Evolutionary conservation across 495 filamentous ascomycete genomes (phyloP).

Genomic region (Penicillium pulvis): DNA sequence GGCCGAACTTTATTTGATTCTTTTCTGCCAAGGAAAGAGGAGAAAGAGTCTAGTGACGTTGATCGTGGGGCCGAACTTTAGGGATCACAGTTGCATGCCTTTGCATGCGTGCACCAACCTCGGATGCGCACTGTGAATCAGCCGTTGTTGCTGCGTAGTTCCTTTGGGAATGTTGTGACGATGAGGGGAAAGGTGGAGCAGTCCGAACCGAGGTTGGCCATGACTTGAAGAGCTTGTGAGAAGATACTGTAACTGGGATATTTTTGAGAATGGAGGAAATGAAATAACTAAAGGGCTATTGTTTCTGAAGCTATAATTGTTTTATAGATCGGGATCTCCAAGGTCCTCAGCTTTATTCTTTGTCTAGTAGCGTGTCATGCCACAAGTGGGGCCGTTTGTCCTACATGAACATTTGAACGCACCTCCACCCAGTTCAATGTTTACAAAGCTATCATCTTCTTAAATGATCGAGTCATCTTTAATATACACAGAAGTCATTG

Average conservation of each 20-base stretch:
- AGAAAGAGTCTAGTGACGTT: constrained; percentile 4
- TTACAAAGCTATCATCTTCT: no score
- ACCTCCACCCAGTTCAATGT: neutral
- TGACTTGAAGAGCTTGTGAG: neutral
- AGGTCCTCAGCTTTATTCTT: constrained; percentile 15
- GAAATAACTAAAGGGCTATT: neutral
- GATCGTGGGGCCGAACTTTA: neutral
- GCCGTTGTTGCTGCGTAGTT: neutral
- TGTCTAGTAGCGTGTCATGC: neutral
- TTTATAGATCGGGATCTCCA: neutral
- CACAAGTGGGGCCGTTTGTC: neutral
- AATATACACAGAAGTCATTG: no score
- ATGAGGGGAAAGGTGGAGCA: constrained; percentile 4
- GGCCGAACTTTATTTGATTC: constrained; percentile 1
- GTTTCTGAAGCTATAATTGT: neutral
- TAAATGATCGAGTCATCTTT: no score
- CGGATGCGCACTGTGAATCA: neutral
- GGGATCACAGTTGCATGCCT: neutral
- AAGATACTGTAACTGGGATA: neutral
- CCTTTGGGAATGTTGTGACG: neutral
- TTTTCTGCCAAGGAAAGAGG: constrained; percentile 5
- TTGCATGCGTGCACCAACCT: neutral
- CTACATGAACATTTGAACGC: neutral
- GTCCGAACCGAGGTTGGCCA: neutral
- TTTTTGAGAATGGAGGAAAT: neutral